These are phyloP conservation scores for Amaranthus cruentus DNA, from an alignment of 148 eudicot genomes.

Conservation along the genomic window DNA sequence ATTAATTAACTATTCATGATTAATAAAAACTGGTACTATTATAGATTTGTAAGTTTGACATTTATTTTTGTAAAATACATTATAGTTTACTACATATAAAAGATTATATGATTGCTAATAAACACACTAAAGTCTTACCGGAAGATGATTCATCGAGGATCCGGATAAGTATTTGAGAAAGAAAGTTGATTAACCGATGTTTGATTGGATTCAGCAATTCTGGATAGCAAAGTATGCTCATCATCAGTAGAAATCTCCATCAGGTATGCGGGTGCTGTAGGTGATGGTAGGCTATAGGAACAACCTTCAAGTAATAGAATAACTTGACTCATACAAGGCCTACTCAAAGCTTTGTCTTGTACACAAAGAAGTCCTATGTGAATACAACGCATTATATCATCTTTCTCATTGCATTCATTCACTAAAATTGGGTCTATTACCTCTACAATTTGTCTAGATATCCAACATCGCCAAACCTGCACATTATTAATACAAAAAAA, in stretches of 20 bases:
- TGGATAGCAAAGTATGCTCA: not conserved
- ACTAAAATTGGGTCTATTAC: slow-evolving; percentile 23
- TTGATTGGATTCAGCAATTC: not conserved
- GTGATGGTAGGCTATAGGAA: slow-evolving; percentile 9
- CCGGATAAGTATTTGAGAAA: slow-evolving; percentile 4
- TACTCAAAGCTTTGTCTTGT: slow-evolving; percentile 4
- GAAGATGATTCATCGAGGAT: no score
- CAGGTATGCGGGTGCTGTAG: slow-evolving; percentile 15
- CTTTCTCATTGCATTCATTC: not conserved
- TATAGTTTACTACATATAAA: no score
- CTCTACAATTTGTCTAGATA: not conserved
- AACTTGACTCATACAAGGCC: slow-evolving; percentile 21
- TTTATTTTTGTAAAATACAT: no score
- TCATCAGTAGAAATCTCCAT: not conserved
- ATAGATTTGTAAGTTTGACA: no score
- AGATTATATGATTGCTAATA: no score
- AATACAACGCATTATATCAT: slow-evolving; percentile 16
- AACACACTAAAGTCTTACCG: no score
- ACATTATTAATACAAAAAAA: not conserved
- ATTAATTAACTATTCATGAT: no score
- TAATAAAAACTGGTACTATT: no score
- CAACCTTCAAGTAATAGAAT: slow-evolving; percentile 7
- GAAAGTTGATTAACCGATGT: slow-evolving; percentile 5
- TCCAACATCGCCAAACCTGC: slow-evolving; percentile 39
- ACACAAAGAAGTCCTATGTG: slow-evolving; percentile 25